These are phyloP conservation scores for Candida pseudoglaebosa DNA, from an alignment of 805 yeast species.

Conservation along the genomic window DNA sequence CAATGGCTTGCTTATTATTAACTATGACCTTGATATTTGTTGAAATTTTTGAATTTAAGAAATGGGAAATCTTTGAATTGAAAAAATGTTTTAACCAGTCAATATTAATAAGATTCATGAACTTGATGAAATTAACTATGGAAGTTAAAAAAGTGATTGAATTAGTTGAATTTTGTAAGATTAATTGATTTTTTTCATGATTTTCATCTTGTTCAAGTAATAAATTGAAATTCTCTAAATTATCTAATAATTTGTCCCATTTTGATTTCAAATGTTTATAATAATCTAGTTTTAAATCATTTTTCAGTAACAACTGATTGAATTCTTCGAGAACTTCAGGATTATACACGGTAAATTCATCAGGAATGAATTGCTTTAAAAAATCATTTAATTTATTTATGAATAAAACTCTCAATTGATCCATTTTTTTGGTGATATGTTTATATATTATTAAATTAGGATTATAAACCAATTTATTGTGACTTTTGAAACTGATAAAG, in stretches of 20 bases:
- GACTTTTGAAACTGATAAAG: constrained; percentile 5
- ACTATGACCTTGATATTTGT: constrained; percentile 24
- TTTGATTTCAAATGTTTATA: constrained; percentile 4
- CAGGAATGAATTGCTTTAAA: constrained; percentile 19
- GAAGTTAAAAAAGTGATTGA: constrained; percentile 16
- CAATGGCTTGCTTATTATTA: constrained; percentile 14
- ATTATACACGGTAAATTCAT: constrained; percentile 11
- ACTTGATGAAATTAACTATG: constrained; percentile 22
- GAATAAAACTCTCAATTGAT: constrained; percentile 3
- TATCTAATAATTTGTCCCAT: constrained; percentile 11
- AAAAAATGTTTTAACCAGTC: constrained; percentile 21
- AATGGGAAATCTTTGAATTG: constrained; percentile 25
- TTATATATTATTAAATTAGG: constrained; percentile 6
- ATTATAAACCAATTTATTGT: neutral
- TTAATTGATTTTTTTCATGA: neutral
- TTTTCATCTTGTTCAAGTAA: neutral
- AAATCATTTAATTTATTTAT: constrained; percentile 13
- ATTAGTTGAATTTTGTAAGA: neutral
- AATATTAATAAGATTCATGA: constrained; percentile 23
- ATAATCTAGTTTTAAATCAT: constrained; percentile 5
- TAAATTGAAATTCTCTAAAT: neutral
- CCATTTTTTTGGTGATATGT: constrained; percentile 7
- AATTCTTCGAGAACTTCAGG: constrained; percentile 8
- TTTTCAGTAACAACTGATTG: constrained; percentile 9
- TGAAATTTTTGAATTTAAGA: constrained; percentile 25